These are phyloP conservation scores for Astrephomene gubernaculifera DNA, from an alignment of 139 green algal species.

Conservation along the genomic window DNA sequence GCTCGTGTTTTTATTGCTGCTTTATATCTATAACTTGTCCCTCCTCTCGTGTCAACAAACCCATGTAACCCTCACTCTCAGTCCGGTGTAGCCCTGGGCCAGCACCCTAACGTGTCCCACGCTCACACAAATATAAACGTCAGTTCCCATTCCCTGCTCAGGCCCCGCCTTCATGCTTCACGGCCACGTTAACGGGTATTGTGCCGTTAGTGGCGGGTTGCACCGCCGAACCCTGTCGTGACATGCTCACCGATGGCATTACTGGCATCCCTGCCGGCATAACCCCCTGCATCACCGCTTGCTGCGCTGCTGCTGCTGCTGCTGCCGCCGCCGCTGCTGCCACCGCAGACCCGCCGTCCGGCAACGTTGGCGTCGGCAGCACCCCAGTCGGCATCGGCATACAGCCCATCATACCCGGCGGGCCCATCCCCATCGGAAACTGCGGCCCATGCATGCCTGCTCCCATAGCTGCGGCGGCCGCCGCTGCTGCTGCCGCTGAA, in stretches of 20 bases:
- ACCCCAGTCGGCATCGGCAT: not conserved
- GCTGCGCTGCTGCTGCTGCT: not conserved
- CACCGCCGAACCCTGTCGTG: slow-evolving; percentile 9
- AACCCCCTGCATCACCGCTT: not conserved
- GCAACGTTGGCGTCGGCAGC: not conserved
- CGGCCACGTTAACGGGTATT: not conserved
- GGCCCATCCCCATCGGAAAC: slow-evolving; percentile 8
- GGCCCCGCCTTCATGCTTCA: slow-evolving; percentile 8
- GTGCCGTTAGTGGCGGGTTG: not conserved
- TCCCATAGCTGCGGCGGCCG: not conserved
- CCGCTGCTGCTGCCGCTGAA: not conserved
- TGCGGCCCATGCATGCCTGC: slow-evolving; percentile 10
- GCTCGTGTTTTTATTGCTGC: too few species aligned
- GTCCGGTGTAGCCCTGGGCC: too few species aligned
- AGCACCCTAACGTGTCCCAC: too few species aligned
- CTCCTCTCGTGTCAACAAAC: too few species aligned
- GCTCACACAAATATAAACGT: too few species aligned
- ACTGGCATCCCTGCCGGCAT: not conserved
- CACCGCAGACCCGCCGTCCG: not conserved
- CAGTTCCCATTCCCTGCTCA: not conserved
- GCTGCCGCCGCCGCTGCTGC: slow-evolving; percentile 27
- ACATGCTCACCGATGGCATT: not conserved
- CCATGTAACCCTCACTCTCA: too few species aligned
- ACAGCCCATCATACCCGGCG: slow-evolving; percentile 21
- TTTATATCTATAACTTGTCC: too few species aligned